Conservation (phyloP, 2,329 filamentous ascomycete genomes). For the Diaporthe velutina region DNA sequence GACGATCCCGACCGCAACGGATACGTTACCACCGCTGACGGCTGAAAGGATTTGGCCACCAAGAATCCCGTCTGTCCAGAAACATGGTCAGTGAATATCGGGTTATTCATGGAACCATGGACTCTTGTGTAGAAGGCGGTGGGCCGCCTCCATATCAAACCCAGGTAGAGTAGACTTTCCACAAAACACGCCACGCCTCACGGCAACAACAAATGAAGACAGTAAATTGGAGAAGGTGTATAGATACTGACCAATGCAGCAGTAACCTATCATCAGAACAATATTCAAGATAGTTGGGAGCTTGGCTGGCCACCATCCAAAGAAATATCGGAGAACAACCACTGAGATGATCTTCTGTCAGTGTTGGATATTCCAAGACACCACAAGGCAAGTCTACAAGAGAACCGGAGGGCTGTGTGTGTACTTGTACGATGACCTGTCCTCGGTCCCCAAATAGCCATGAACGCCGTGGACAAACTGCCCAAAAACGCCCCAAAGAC, state of each 20-base stretch:
- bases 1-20: slow-evolving; percentile 75
- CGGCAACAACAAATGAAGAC: too few relatives aligned
- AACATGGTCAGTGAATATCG: neutral
- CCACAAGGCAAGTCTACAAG: rapidly evolving
- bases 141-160: too few relatives aligned
- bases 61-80: slow-evolving; percentile 71
- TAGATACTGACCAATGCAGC: slow-evolving; percentile 6
- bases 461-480: slow-evolving; percentile 45
- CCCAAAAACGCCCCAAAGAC: slow-evolving; percentile 46
- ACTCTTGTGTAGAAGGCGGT: too few relatives aligned
- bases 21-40: slow-evolving; percentile 69
- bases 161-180: neutral
- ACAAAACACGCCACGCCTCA: too few relatives aligned
- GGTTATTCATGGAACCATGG: too few relatives aligned
- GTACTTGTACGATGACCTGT: slow-evolving; percentile 42
- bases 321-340: slow-evolving; percentile 19
- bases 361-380: neutral
- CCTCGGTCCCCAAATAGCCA: slow-evolving; percentile 46
- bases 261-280: slow-evolving; percentile 17
- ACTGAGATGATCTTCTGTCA: neutral
- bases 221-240: too few relatives aligned
- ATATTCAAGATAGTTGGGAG: neutral
- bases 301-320: slow-evolving; percentile 14
- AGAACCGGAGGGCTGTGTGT: rapidly evolving
- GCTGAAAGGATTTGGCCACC: slow-evolving; percentile 78